Evolutionary conservation across 1,284 basidiomycete species (phyloP).

Genomic region (Boletus mariae): DNA sequence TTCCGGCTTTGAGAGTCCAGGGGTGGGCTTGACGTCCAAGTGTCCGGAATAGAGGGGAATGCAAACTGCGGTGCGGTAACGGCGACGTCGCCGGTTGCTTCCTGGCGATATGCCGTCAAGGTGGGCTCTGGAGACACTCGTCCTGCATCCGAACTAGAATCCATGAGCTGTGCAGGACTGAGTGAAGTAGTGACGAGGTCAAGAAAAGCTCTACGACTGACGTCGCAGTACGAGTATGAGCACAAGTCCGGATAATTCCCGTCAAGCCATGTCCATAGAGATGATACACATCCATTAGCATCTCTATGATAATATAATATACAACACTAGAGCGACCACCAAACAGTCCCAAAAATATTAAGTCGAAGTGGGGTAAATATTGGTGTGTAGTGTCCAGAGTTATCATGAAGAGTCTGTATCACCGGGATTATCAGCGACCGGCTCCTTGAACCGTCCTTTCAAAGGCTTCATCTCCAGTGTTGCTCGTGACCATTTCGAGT

Average conservation of each 20-base stretch:
- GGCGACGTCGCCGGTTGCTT: constrained; percentile 5
- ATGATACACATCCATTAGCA: constrained; percentile 2
- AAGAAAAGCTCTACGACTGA: not conserved
- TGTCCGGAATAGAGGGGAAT: constrained; percentile 5
- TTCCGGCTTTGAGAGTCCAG: constrained; percentile 28
- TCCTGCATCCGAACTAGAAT: constrained; percentile 12
- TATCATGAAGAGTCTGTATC: constrained; percentile 5
- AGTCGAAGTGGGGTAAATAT: not conserved
- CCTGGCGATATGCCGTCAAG: constrained; percentile 13
- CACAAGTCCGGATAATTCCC: not conserved
- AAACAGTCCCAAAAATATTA: constrained; percentile 7
- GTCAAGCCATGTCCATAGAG: not conserved
- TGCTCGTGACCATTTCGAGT: constrained; percentile 11
- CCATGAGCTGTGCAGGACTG: constrained; percentile 18
- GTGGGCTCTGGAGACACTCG: constrained; percentile 12
- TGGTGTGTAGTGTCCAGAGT: constrained; percentile 3
- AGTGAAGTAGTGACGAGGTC: constrained; percentile 1
- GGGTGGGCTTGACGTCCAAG: constrained; percentile 14
- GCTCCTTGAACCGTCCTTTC: constrained; percentile 9
- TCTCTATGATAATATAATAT: constrained; percentile 4
- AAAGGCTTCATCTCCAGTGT: constrained; percentile 10
- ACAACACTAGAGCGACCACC: constrained; percentile 8
- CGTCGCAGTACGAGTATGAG: not conserved
- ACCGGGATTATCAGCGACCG: not conserved
- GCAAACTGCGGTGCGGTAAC: constrained; percentile 7